Evolutionary conservation across 768 basidiomycete species (phyloP).

Genomic region (Bullera alba): DNA sequence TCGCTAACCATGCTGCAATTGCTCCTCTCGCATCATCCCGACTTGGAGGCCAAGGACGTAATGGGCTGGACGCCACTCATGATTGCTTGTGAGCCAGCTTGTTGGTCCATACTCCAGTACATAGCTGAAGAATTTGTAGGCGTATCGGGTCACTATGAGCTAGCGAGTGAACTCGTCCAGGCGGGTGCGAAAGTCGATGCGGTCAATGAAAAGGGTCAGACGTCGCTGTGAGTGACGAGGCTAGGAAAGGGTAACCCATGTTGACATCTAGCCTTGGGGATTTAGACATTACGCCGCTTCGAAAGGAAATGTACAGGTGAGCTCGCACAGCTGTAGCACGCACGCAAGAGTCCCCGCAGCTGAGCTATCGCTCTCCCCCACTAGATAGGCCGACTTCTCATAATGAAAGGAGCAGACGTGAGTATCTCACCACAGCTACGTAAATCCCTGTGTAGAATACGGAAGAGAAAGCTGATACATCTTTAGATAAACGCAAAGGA

Average conservation of each 20-base stretch:
- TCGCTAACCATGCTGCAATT: constrained; percentile 37
- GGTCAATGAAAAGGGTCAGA: constrained; percentile 45
- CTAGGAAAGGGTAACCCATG: background rate
- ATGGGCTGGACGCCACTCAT: constrained; percentile 47
- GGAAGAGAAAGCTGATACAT: constrained; percentile 19
- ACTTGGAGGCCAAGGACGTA: constrained; percentile 39
- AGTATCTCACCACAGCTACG: constrained; percentile 44
- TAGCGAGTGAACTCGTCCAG: constrained; percentile 39
- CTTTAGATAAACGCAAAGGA: constrained; percentile 89
- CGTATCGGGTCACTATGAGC: constrained; percentile 37
- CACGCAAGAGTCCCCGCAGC: background rate
- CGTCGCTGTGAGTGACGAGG: constrained; percentile 35
- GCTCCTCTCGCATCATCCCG: constrained; percentile 31
- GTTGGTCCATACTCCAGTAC: background rate
- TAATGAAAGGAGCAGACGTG: constrained; percentile 85
- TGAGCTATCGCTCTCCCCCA: constrained; percentile 3
- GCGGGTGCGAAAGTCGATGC: constrained; percentile 42
- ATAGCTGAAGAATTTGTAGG: constrained; percentile 19
- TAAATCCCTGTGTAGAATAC: background rate
- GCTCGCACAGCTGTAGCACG: background rate
- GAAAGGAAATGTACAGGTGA: constrained; percentile 39
- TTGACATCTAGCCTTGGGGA: constrained; percentile 3
- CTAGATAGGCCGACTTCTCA: constrained; percentile 79
- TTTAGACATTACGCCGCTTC: constrained; percentile 47
- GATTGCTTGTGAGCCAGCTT: constrained; percentile 41